Base-by-base conservation (phyloP, 2,329 filamentous ascomycete species). In the Ceratocystis albifundus region DNA sequence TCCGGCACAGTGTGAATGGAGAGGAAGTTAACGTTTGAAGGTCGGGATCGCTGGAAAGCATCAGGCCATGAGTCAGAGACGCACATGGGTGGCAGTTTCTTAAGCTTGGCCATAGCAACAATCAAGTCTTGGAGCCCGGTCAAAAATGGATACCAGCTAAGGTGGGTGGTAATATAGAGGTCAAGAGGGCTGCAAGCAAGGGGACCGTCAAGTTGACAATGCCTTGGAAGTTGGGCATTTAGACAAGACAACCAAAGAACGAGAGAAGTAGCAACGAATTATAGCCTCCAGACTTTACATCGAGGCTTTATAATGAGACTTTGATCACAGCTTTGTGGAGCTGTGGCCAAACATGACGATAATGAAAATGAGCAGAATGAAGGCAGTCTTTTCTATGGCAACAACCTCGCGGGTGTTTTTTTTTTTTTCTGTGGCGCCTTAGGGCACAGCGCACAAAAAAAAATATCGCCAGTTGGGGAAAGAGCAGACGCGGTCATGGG, bases 61-160 rank as follows among this genome's bases (percentile, higher is more conserved):
- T 57, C 53, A 30, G 53, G 53, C 53, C 53, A 57, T 5, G 53
- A 57, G 17, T 57, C 53, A n/a, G 53, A 30, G n/a, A 57, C 30
- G 28, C 15, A 57, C 28, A 8, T 22, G 17, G 53, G 53, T 17
- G 53, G 53, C 1, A 10, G 53, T 57, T 57, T 57, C 28, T 57
- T 57, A 30, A 57, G 53, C 28, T 30, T 57, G 4, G 12, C 25
- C 53, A 57, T 57, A 7, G 25, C 28, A 17, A 30, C 22, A 12
- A 6, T 3, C 20, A 57, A 15, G 22, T n/a, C 25, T 57, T 4
- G 30, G 12, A 57, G 4, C 25, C 22, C 28, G 53, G 12, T 2
- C 3, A 32, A 30, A 25, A 57, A 41, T 41, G 4, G 12, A 41
- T 15, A 4, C 36, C 48, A 53, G 48, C 48, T 3, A 22, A 20